Conservation (phyloP, 352 stramenopile species). For the Pythium dissotocum region DNA sequence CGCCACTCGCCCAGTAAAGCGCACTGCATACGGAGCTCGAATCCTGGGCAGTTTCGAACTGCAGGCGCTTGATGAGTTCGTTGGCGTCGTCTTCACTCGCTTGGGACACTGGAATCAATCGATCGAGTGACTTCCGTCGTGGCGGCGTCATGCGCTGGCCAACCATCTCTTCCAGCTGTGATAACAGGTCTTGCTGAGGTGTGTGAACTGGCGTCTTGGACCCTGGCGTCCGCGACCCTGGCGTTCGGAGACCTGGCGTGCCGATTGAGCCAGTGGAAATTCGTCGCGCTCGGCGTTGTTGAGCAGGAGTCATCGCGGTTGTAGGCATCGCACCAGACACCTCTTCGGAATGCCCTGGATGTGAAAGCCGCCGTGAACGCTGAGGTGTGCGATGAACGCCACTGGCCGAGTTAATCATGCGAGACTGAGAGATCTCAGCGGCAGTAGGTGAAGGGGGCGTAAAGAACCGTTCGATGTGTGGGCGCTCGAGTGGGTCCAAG, state of each 20-base stretch:
- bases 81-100: conserved; percentile 18
- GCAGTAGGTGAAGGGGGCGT: conserved; percentile 1
- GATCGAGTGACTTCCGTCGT: conserved; percentile 20
- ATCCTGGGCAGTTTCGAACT: conserved; percentile 27
- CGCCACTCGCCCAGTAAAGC: conserved; percentile 30
- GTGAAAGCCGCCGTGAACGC: conserved; percentile 13
- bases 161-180: conserved; percentile 24
- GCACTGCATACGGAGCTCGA: conserved; percentile 25
- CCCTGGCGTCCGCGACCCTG: background rate
- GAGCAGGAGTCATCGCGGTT: conserved; percentile 12
- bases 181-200: conserved; percentile 13
- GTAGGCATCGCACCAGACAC: background rate
- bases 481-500: background rate
- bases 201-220: background rate
- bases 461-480: conserved; percentile 22
- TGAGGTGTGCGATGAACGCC: conserved; percentile 12
- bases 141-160: conserved; percentile 24
- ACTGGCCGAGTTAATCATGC: background rate
- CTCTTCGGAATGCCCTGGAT: background rate
- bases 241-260: conserved; percentile 10
- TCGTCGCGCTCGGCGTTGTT: background rate
- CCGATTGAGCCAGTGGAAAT: conserved; percentile 6
- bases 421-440: background rate
- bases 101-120: conserved; percentile 15
- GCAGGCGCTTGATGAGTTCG: conserved; percentile 14